Conservation (phyloP, 345 rosid genomes). For the Citrus cavaleriei region DNA sequence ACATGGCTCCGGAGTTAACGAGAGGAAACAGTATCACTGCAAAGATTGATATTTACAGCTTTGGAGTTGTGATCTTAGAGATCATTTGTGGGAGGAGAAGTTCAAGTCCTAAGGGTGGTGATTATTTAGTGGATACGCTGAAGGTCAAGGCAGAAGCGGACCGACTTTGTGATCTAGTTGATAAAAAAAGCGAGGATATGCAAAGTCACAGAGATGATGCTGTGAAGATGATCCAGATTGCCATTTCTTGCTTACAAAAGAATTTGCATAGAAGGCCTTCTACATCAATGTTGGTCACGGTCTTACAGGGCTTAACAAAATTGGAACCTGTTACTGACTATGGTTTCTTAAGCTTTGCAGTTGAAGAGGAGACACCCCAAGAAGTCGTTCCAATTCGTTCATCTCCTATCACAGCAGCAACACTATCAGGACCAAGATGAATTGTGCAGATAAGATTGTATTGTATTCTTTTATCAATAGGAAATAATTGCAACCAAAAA, state of each 20-base stretch:
- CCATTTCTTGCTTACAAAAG: constrained; percentile 10
- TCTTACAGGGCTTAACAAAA: constrained; percentile 1
- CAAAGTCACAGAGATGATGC: constrained; percentile 8
- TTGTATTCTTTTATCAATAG: no score
- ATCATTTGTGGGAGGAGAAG: constrained; percentile 8
- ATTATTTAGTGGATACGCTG: not conserved
- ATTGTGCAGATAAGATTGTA: not conserved
- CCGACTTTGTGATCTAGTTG: constrained; percentile 5
- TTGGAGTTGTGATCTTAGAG: constrained; percentile 6
- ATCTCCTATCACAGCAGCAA: not conserved
- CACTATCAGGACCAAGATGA: constrained; percentile 1
- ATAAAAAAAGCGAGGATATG: not conserved
- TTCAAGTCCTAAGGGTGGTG: not conserved
- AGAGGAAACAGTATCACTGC: constrained; percentile 5
- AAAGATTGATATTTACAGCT: constrained; percentile 26
- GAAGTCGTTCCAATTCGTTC: not conserved
- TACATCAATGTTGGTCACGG: constrained; percentile 9
- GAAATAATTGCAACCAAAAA: no score
- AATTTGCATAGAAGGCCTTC: constrained; percentile 7
- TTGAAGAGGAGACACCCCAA: not conserved
- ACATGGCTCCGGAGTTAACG: constrained; percentile 9
- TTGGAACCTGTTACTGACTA: constrained; percentile 8
- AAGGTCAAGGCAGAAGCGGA: not conserved
- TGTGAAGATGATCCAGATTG: constrained; percentile 4
- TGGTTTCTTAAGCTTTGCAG: not conserved